Evolutionary conservation across 106 monocot genomes (phyloP).

Genomic region (Acorus gramineus): DNA sequence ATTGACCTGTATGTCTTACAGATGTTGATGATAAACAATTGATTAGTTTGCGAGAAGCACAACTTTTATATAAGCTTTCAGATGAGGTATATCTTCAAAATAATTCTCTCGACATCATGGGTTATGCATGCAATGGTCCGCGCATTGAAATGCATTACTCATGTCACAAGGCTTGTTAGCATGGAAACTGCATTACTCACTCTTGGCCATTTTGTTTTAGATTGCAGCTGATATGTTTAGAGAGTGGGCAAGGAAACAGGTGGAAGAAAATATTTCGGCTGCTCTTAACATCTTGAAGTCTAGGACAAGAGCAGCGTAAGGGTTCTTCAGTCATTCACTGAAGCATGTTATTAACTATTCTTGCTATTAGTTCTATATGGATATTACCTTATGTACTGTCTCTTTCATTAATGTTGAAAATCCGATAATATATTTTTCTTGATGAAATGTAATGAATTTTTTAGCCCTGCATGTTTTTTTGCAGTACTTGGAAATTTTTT

Average conservation of each 20-base stretch:
- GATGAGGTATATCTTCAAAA: conserved; percentile 54
- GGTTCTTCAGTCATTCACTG: background rate
- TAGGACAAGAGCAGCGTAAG: conserved; percentile 59
- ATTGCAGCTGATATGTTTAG: conserved; percentile 91
- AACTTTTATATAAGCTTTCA: conserved; percentile 33
- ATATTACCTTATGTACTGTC: too few species aligned
- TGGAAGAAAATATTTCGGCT: conserved; percentile 64
- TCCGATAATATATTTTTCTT: background rate
- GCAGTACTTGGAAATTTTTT: too few species aligned
- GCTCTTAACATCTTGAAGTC: conserved; percentile 72
- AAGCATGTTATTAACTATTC: too few species aligned
- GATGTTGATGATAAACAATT: conserved; percentile 22
- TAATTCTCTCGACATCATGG: too few species aligned
- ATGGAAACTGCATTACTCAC: background rate
- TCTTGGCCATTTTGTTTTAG: conserved; percentile 28
- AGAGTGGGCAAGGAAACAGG: conserved; percentile 58
- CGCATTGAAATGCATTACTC: background rate
- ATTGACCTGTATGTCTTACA: background rate
- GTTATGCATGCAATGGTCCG: too few species aligned
- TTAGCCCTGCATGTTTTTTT: too few species aligned
- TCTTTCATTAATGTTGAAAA: too few species aligned
- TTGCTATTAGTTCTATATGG: too few species aligned
- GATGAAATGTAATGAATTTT: background rate
- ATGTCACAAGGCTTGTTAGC: background rate
- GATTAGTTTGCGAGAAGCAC: conserved; percentile 16